Evolutionary conservation across 2,329 filamentous ascomycete genomes (phyloP).

Genomic region (Sporothrix luriei): DNA sequence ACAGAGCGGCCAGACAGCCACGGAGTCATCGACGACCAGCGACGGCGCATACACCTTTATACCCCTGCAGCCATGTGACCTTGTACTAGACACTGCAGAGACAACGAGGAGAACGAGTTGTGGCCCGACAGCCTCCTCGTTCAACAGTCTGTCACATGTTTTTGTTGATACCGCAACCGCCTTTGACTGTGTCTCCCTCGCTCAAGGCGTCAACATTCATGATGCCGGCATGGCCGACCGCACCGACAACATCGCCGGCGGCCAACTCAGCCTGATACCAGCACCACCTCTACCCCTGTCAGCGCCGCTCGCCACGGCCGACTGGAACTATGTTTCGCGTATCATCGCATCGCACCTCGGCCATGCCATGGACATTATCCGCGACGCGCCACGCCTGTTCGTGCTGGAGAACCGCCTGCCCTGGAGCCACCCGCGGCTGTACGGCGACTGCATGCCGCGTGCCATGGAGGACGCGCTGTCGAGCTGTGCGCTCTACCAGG

Average conservation of each 20-base stretch:
- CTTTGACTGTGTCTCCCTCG: too few species aligned
- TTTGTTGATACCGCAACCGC: too few species aligned
- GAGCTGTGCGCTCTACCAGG: constrained; percentile 56
- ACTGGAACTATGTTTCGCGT: constrained; percentile 18
- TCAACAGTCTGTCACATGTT: too few species aligned
- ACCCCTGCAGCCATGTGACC: background rate
- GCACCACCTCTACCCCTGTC: background rate
- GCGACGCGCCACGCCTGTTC: constrained; percentile 53
- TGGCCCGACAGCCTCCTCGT: background rate
- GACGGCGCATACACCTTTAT: background rate
- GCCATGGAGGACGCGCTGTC: constrained; percentile 57
- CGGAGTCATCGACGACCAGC: background rate
- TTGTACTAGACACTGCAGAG: background rate
- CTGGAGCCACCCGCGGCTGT: constrained; percentile 58
- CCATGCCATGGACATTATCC: constrained; percentile 56
- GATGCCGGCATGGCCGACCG: too few species aligned
- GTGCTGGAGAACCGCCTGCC: constrained; percentile 53
- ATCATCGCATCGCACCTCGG: constrained; percentile 42
- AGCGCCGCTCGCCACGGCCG: background rate
- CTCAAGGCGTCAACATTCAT: too few species aligned
- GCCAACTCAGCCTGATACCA: background rate
- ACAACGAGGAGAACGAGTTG: background rate
- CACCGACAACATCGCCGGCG: too few species aligned
- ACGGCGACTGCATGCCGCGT: constrained; percentile 54
- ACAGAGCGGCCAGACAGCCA: background rate